Evolutionary conservation across 768 basidiomycete genomes (phyloP), one percentile per base, ranked within the genome.

Genomic region (Polyporus arcularius): DNA sequence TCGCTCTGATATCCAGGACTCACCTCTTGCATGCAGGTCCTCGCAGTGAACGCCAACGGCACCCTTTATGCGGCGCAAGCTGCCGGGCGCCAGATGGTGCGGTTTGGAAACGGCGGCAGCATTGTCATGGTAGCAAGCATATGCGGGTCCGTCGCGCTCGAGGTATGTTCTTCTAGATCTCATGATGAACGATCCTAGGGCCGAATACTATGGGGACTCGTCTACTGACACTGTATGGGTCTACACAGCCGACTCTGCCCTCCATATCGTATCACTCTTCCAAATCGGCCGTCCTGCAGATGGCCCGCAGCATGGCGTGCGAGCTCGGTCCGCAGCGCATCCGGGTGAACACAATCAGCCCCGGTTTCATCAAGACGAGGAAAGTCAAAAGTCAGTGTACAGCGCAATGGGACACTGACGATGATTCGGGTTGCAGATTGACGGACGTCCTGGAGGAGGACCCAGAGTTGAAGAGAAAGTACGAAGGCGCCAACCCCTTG

Each of bases 231-330:
- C n/a, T 39, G 9, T 16, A 8, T 16, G 16, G n/a, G 16, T 26
- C 21, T 26, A 16, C 16, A 35, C 43, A 88, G 63, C 80, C 83
- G 1, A 88, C 85, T 86, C 79, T 85, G 39, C 80, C 8, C 7
- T 55, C 49, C 46, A 40, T 14, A 42, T 80, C 85, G 9, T 91
- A 90, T 72, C 89, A 89, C 72, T 78, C 82, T 40, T 86, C 85
- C 74, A 91, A 91, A 72, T 81, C 85, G 1, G 88, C 83, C 3
- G 86, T 91, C 10, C 73, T 89, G 31, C 89, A 91, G 72, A 87
- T 89, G 86, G 83, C 79, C 2, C 82, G 90, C 41, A 88, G 85
- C 69, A 86, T 91, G 86, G 90, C 89, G 4, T 89, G 87, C 66
- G 89, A 91, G 68, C 80, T 91, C 0, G 90, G 85, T 0, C 71